Percentiles rank a stretch among this genome's conserved stretches.
These are phyloP conservation scores for Leishmania arabica DNA, from an alignment of 208 protist genomes.

Conservation along the genomic window DNA sequence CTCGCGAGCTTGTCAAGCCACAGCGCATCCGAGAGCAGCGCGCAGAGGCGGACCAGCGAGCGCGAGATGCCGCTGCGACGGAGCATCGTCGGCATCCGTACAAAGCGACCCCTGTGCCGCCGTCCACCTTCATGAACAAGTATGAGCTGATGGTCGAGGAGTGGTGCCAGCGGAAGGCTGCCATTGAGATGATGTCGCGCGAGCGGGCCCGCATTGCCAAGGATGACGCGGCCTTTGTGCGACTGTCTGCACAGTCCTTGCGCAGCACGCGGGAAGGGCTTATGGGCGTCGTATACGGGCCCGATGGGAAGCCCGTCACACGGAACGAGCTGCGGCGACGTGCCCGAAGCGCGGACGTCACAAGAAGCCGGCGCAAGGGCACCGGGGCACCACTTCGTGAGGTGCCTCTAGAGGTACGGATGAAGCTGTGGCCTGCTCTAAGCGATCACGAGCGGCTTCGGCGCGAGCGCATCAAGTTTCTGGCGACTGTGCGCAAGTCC, in stretches of 20 bases:
- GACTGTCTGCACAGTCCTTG: constrained; percentile 54
- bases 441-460: constrained; percentile 85
- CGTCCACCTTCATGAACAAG: constrained; percentile 89
- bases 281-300: constrained; percentile 44
- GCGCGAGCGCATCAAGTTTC: constrained; percentile 67
- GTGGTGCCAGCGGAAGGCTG: constrained; percentile 84
- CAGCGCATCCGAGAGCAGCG: constrained; percentile 51
- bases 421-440: constrained; percentile 82
- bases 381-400: constrained; percentile 23
- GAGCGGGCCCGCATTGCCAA: constrained; percentile 58
- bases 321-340: constrained; percentile 26
- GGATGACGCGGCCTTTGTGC: constrained; percentile 59
- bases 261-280: constrained; percentile 51
- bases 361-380: background rate
- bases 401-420: constrained; percentile 73
- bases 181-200: constrained; percentile 55
- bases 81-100: constrained; percentile 37
- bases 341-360: constrained; percentile 38
- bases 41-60: constrained; percentile 35
- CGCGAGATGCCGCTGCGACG: constrained; percentile 40
- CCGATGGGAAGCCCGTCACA: constrained; percentile 28
- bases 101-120: constrained; percentile 69
- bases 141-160: constrained; percentile 92
- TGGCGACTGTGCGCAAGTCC: constrained; percentile 43
- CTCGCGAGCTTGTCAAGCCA: constrained; percentile 49